These are phyloP conservation scores for Pseudozyma tsukubaensis DNA, from an alignment of 1,284 basidiomycete genomes.

Conservation along the genomic window DNA sequence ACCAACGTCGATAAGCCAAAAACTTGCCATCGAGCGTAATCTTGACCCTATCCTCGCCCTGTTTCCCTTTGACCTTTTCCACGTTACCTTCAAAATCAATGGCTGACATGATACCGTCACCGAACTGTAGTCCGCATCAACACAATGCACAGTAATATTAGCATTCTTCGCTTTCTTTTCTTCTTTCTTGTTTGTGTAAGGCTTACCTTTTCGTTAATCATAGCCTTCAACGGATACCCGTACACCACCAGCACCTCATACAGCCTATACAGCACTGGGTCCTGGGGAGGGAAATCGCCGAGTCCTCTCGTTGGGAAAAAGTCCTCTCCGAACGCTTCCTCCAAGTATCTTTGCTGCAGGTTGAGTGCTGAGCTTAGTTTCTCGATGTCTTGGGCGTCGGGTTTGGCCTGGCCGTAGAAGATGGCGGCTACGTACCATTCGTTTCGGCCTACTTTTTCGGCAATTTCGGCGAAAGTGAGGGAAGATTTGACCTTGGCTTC, in stretches of 20 bases:
- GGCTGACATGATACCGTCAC: conserved; percentile 63
- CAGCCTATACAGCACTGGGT: conserved; percentile 50
- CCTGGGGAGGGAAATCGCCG: conserved; percentile 56
- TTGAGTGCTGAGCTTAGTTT: conserved; percentile 48
- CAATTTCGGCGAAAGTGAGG: conserved; percentile 57
- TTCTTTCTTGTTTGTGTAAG: neutral
- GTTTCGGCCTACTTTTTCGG: conserved; percentile 48
- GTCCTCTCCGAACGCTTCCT: conserved; percentile 47
- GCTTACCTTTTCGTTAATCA: conserved; percentile 66
- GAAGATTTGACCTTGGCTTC: conserved; percentile 48
- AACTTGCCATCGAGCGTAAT: conserved; percentile 66
- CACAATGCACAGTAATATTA: too few relatives aligned
- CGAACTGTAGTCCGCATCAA: conserved; percentile 26
- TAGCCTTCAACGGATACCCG: conserved; percentile 58
- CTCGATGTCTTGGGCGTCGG: conserved; percentile 45
- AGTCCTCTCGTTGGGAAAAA: conserved; percentile 60
- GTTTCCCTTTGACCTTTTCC: conserved; percentile 54
- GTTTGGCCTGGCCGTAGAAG: conserved; percentile 66
- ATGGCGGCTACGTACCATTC: conserved; percentile 62
- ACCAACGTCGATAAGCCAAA: conserved; percentile 58
- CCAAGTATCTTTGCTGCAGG: conserved; percentile 34
- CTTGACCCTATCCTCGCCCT: conserved; percentile 59
- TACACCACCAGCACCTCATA: conserved; percentile 61
- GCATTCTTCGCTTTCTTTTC: neutral
- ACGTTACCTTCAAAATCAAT: conserved; percentile 65